These are phyloP conservation scores for Lichtheimia hyalospora DNA, from an alignment of 371 early-diverging fungal genomes.

Conservation along the genomic window DNA sequence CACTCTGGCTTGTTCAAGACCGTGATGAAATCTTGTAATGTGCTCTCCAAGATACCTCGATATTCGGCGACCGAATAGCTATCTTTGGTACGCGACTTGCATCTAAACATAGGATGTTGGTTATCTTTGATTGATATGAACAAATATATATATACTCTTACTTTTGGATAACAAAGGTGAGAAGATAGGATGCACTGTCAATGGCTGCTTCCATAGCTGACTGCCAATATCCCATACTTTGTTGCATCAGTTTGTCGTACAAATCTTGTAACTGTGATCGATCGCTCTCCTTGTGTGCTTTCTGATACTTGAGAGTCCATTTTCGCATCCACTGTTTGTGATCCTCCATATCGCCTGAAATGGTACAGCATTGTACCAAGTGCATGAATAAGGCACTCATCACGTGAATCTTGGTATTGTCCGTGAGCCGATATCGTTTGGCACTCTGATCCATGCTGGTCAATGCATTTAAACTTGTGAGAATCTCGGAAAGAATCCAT, in stretches of 20 bases:
- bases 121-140: not conserved
- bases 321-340: constrained; percentile 32
- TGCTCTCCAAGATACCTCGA: constrained; percentile 62
- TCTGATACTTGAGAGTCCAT: constrained; percentile 35
- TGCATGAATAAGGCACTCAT: constrained; percentile 81
- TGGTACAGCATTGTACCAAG: constrained; percentile 71
- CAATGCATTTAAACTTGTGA: constrained; percentile 68
- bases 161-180: constrained; percentile 68
- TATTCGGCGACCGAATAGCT: constrained; percentile 69
- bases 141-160: constrained; percentile 14
- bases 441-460: constrained; percentile 48
- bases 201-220: constrained; percentile 56
- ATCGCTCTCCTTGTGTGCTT: constrained; percentile 28
- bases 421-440: constrained; percentile 58
- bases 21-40: constrained; percentile 72
- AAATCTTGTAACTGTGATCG: constrained; percentile 15
- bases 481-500: constrained; percentile 86
- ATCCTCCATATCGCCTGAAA: constrained; percentile 22
- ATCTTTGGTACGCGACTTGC: constrained; percentile 52
- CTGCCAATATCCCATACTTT: constrained; percentile 31
- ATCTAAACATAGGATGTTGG: constrained; percentile 27
- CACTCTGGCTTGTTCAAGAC: constrained; percentile 87
- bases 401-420: constrained; percentile 73
- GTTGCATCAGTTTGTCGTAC: constrained; percentile 19
- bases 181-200: constrained; percentile 58